These are phyloP conservation scores for Naganishia cerealis DNA, from an alignment of 1,284 basidiomycete species.

Conservation along the genomic window DNA sequence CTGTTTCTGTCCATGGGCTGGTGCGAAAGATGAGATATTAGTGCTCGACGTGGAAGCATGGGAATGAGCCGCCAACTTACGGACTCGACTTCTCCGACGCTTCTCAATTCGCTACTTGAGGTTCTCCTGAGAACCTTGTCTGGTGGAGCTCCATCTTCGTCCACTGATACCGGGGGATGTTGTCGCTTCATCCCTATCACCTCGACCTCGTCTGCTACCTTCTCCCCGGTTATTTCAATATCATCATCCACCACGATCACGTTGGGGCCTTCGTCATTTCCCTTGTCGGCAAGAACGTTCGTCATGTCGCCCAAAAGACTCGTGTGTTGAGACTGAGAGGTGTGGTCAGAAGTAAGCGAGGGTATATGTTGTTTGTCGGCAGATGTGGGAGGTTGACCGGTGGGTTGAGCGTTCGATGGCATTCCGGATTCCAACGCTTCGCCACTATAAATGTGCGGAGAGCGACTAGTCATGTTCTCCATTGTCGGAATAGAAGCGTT, in stretches of 20 bases:
- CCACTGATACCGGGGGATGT: neutral
- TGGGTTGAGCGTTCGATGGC: neutral
- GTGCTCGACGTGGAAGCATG: neutral
- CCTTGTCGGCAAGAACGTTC: neutral
- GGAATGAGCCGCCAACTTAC: neutral
- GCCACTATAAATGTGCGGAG: neutral
- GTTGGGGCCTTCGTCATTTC: neutral
- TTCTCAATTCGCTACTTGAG: constrained; percentile 2
- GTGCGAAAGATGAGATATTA: neutral
- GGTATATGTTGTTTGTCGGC: constrained; percentile 3
- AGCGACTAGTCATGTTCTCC: neutral
- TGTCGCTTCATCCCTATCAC: neutral
- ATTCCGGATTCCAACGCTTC: neutral
- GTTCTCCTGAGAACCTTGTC: neutral
- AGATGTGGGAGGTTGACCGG: neutral
- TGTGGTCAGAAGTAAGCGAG: neutral
- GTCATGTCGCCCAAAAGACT: neutral
- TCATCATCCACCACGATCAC: neutral
- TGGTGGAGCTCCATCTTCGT: neutral
- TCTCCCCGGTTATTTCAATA: neutral
- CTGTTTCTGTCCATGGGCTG: neutral
- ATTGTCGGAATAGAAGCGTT: neutral
- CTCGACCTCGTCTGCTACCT: neutral
- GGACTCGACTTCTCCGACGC: neutral
- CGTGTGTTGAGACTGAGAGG: neutral